These are phyloP conservation scores for Penicillium fuscoglaucum DNA, from an alignment of 2,329 filamentous ascomycete species.

Conservation along the genomic window DNA sequence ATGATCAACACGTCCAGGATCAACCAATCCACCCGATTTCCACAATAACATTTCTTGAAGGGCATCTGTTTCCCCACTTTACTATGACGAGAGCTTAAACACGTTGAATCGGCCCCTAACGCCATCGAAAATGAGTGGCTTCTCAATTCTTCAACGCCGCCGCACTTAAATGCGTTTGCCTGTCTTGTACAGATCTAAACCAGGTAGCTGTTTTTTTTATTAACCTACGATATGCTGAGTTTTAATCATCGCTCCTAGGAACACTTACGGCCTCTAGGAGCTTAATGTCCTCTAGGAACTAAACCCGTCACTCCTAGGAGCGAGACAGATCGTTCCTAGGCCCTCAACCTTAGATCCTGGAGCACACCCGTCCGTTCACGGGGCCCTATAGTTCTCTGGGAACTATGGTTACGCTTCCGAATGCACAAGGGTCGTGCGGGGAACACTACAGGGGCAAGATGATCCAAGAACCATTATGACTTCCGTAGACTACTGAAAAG, in stretches of 20 bases:
- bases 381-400: no score
- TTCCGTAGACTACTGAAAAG: no score
- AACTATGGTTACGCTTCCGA: no score
- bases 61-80: not conserved
- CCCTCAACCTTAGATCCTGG: no score
- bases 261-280: no score
- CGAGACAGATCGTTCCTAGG: no score
- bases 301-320: no score
- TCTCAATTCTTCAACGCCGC: not conserved
- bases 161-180: not conserved
- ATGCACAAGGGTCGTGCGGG: no score
- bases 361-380: no score
- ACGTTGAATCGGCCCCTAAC: not conserved
- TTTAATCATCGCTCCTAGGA: not conserved
- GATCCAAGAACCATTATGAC: no score
- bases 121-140: constrained; percentile 1
- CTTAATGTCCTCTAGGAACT: no score
- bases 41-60: not conserved
- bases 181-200: constrained; percentile 3
- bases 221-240: not conserved
- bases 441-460: no score
- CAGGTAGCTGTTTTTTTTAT: not conserved
- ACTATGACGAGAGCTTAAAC: not conserved
- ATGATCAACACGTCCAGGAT: not conserved
- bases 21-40: not conserved